Percentiles rank a stretch among this genome's conserved stretches.
Evolutionary conservation across 108 stramenopile genomes (phyloP).

Genomic region (Cyclotella sp.): DNA sequence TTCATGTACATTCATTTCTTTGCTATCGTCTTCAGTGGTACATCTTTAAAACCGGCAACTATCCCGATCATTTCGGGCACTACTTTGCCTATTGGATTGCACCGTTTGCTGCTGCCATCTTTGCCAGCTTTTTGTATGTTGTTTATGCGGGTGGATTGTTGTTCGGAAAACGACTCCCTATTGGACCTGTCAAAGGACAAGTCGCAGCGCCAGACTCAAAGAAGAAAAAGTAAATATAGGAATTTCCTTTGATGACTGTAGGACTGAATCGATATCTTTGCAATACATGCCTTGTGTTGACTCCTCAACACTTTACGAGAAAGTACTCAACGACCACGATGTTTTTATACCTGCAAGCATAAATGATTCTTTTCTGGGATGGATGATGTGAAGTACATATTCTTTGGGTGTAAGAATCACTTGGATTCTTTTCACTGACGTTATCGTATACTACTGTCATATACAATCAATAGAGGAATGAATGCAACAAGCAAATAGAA

Average conservation of each 20-base stretch:
- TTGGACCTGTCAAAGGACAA: constrained; percentile 73
- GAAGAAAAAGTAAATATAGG: constrained; percentile 54
- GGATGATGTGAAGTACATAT: too few species aligned
- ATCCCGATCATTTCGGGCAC: constrained; percentile 67
- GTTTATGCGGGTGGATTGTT: constrained; percentile 79
- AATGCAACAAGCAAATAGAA: too few species aligned
- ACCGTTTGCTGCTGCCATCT: constrained; percentile 67
- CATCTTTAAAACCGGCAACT: constrained; percentile 69
- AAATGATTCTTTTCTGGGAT: too few species aligned
- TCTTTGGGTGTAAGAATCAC: too few species aligned
- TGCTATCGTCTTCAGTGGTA: constrained; percentile 43
- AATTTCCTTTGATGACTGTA: background rate
- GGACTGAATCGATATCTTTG: background rate
- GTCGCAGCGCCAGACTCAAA: constrained; percentile 38
- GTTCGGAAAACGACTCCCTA: constrained; percentile 74
- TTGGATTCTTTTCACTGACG: too few species aligned
- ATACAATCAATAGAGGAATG: too few species aligned
- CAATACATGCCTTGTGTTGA: background rate
- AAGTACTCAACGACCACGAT: too few species aligned
- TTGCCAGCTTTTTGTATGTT: constrained; percentile 71
- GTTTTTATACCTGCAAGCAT: too few species aligned
- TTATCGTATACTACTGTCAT: too few species aligned
- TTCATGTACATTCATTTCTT: background rate
- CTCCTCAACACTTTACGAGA: too few species aligned
- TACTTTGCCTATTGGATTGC: constrained; percentile 90